A percentile compares a stretch with the other conserved stretches of the same genome.
Conservation (phyloP, 140 eudicot species). For the Anethum foeniculum region DNA sequence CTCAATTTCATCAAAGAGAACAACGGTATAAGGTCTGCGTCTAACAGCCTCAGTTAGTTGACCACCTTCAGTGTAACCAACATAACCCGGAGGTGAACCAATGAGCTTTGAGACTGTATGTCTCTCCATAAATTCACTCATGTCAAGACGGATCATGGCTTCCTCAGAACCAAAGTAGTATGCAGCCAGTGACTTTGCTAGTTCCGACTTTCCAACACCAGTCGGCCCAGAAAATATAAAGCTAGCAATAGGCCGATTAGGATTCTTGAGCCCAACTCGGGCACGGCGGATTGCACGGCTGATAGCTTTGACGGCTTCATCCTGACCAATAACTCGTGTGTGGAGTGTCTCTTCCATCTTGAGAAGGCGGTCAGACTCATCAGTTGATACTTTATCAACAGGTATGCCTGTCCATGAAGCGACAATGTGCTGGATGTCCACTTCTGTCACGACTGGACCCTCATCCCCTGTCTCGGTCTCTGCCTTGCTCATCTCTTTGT, state of each 20-base stretch:
- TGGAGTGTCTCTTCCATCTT: slow-evolving; percentile 96
- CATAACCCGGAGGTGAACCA: slow-evolving; percentile 95
- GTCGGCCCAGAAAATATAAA: slow-evolving; percentile 96
- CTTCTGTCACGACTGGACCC: slow-evolving; percentile 83
- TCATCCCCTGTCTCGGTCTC: slow-evolving; percentile 73
- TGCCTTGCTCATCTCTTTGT: slow-evolving; percentile 83
- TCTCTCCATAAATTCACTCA: slow-evolving; percentile 98
- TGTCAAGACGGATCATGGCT: slow-evolving; percentile 89
- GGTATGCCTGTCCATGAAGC: slow-evolving; percentile 95
- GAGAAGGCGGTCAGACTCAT: slow-evolving; percentile 88
- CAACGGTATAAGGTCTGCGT: slow-evolving; percentile 93
- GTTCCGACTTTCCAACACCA: slow-evolving; percentile 96
- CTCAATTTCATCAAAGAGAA: slow-evolving; percentile 86
- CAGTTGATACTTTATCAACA: slow-evolving; percentile 79
- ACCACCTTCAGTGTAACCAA: slow-evolving; percentile 95
- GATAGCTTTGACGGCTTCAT: slow-evolving; percentile 87
- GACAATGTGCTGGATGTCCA: slow-evolving; percentile 83
- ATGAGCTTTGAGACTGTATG: slow-evolving; percentile 93
- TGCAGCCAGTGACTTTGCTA: slow-evolving; percentile 79
- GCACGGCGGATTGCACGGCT: slow-evolving; percentile 95
- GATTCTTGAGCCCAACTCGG: slow-evolving; percentile 94
- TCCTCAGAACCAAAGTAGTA: slow-evolving; percentile 97
- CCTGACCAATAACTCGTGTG: slow-evolving; percentile 79
- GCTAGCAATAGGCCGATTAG: slow-evolving; percentile 90
- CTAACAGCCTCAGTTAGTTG: slow-evolving; percentile 91